A percentile compares a stretch with the other conserved stretches of the same genome.
Conservation (phyloP, 2,329 filamentous ascomycete species). For the Epichloe bromicola region DNA sequence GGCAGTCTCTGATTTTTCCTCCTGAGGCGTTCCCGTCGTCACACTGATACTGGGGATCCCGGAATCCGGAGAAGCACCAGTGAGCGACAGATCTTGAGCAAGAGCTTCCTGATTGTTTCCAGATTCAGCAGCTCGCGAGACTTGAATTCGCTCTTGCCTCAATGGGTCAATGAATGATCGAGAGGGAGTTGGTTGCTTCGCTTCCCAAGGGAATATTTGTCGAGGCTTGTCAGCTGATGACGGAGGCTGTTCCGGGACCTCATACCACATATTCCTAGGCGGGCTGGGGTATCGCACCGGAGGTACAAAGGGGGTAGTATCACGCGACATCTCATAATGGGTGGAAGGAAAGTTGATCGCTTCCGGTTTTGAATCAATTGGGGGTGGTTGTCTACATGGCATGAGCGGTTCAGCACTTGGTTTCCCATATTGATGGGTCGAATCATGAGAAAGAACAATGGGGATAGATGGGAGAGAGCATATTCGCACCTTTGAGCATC, state of each 20-base stretch:
- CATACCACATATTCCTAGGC: slow-evolving; percentile 78
- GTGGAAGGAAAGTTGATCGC: slow-evolving; percentile 68
- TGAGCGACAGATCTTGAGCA: background rate
- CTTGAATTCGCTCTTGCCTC: slow-evolving; percentile 10
- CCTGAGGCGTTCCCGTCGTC: background rate
- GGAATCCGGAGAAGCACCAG: background rate
- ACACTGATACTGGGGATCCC: background rate
- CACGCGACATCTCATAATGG: slow-evolving; percentile 73
- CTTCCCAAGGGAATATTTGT: slow-evolving; percentile 87
- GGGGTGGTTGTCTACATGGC: slow-evolving; percentile 46
- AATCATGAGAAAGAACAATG: background rate
- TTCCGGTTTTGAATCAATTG: slow-evolving; percentile 62
- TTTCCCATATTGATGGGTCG: background rate
- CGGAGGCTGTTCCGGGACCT: slow-evolving; percentile 56
- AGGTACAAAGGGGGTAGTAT: slow-evolving; percentile 61
- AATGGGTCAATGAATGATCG: slow-evolving; percentile 41
- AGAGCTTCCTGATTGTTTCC: background rate
- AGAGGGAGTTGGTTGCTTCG: slow-evolving; percentile 44
- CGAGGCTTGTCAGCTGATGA: slow-evolving; percentile 41
- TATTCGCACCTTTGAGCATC: slow-evolving; percentile 39
- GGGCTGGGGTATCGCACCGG: slow-evolving; percentile 69
- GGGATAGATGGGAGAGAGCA: background rate
- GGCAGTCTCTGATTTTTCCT: background rate
- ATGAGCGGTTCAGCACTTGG: slow-evolving; percentile 5
- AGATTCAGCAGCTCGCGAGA: slow-evolving; percentile 12